Evolutionary conservation across 1,284 basidiomycete genomes (phyloP).

Genomic region (Omphalotus olearius): DNA sequence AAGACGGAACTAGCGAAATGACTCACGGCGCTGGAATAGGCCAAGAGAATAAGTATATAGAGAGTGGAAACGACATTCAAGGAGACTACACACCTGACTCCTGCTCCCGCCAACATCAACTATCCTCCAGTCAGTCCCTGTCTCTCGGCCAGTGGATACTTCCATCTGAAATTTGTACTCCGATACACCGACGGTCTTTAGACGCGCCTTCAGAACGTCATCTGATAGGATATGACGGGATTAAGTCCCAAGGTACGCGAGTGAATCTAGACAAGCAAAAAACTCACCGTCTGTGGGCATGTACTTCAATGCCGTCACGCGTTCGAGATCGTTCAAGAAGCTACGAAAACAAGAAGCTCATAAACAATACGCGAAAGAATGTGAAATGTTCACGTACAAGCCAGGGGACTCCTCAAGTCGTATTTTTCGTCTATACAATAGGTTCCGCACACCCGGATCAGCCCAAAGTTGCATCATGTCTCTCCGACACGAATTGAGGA

Average conservation of each 20-base stretch:
- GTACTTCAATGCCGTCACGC: constrained; percentile 59
- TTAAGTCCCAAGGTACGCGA: background rate
- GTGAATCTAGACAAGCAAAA: background rate
- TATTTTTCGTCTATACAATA: constrained; percentile 58
- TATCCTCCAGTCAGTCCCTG: constrained; percentile 74
- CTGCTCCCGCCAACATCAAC: constrained; percentile 77
- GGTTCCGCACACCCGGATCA: constrained; percentile 53
- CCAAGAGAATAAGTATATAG: constrained; percentile 6
- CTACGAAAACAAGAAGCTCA: constrained; percentile 29
- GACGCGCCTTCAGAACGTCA: constrained; percentile 67
- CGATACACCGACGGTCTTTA: constrained; percentile 74
- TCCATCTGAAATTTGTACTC: constrained; percentile 81
- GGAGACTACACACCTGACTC: constrained; percentile 51
- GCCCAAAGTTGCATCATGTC: constrained; percentile 66
- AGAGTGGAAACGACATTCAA: constrained; percentile 4
- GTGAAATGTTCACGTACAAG: constrained; percentile 48
- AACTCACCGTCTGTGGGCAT: constrained; percentile 63
- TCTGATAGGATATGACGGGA: constrained; percentile 33
- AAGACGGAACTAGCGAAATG: background rate
- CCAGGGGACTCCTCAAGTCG: constrained; percentile 68
- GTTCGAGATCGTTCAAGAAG: constrained; percentile 67
- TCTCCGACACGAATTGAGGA: constrained; percentile 47
- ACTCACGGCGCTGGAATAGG: constrained; percentile 34
- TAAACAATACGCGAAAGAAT: background rate
- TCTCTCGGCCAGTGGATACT: constrained; percentile 58